Conservation (phyloP, 2,329 filamentous ascomycete species). For the Fusarium transvaalense region DNA sequence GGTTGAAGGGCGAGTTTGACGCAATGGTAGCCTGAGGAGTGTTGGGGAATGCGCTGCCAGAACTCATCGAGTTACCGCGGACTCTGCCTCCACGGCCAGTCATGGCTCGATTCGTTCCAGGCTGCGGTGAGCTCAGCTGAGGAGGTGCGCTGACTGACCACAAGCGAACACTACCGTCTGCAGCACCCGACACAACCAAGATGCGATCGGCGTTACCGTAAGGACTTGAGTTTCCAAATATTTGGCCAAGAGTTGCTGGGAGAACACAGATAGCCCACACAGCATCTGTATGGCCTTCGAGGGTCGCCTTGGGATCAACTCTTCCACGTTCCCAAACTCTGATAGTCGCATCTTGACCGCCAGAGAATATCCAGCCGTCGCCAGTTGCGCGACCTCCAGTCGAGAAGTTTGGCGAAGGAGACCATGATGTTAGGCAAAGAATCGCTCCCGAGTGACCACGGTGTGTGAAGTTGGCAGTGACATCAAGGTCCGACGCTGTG, state of each 20-base stretch:
- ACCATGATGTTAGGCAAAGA: slow-evolving; percentile 87
- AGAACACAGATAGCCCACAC: slow-evolving; percentile 96
- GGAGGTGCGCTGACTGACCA: slow-evolving; percentile 96
- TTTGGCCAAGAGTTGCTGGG: slow-evolving; percentile 81
- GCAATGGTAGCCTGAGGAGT: slow-evolving; percentile 90
- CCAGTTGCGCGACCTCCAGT: slow-evolving; percentile 89
- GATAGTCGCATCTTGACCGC: slow-evolving; percentile 92
- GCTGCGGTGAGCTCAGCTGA: slow-evolving; percentile 83
- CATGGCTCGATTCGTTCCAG: slow-evolving; percentile 70
- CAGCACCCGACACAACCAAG: slow-evolving; percentile 88
- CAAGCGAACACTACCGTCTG: slow-evolving; percentile 90
- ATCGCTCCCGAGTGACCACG: slow-evolving; percentile 93
- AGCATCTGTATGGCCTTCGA: slow-evolving; percentile 94
- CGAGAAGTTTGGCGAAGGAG: slow-evolving; percentile 87
- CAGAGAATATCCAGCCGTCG: slow-evolving; percentile 98
- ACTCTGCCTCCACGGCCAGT: slow-evolving; percentile 76
- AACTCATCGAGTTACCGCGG: slow-evolving; percentile 92
- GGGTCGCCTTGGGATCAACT: slow-evolving; percentile 93
- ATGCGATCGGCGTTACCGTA: slow-evolving; percentile 88
- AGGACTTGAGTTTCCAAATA: slow-evolving; percentile 81
- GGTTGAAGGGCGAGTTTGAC: slow-evolving; percentile 86
- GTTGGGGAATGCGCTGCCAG: slow-evolving; percentile 90
- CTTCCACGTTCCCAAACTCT: slow-evolving; percentile 95
- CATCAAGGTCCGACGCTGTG: slow-evolving; percentile 84
- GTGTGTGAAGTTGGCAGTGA: slow-evolving; percentile 94